Percentiles rank a stretch among this genome's conserved stretches.
Conservation (phyloP, 225 moss, liverwort and hornwort genomes). For the Bryoerythrophyllum caledonicum region DNA sequence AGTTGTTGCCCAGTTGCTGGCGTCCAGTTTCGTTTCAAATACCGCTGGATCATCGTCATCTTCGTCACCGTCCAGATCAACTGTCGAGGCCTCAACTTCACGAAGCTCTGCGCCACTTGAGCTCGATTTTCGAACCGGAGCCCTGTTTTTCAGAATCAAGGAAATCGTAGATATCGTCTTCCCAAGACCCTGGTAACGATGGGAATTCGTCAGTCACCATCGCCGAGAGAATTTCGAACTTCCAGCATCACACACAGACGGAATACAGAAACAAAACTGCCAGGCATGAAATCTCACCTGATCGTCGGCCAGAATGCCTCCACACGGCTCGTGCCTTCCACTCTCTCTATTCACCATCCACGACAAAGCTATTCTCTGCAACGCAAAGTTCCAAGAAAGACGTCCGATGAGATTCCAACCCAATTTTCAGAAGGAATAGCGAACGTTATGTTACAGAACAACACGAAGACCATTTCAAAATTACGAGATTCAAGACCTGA, state of each 20-base stretch:
- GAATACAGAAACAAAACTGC: slow-evolving; percentile 2
- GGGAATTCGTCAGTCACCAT: slow-evolving; percentile 17
- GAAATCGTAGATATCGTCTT: slow-evolving; percentile 98
- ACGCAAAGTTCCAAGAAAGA: slow-evolving; percentile 15
- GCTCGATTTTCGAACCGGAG: slow-evolving; percentile 62
- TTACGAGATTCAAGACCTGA: slow-evolving; percentile 52
- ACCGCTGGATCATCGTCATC: slow-evolving; percentile 52
- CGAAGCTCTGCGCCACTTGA: slow-evolving; percentile 27
- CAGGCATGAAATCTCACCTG: slow-evolving; percentile 55
- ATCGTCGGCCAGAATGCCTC: slow-evolving; percentile 97
- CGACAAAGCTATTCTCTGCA: slow-evolving; percentile 80
- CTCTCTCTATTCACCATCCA: slow-evolving; percentile 96
- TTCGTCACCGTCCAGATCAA: slow-evolving; percentile 86
- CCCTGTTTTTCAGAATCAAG: slow-evolving; percentile 84
- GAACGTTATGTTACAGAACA: background rate
- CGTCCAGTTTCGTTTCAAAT: slow-evolving; percentile 16
- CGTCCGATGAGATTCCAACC: slow-evolving; percentile 16
- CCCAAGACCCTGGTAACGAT: slow-evolving; percentile 81
- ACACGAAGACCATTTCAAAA: background rate
- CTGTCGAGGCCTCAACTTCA: slow-evolving; percentile 49
- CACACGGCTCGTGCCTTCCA: slow-evolving; percentile 59
- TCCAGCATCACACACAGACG: slow-evolving; percentile 3
- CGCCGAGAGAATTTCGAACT: background rate
- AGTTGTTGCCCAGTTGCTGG: slow-evolving; percentile 18
- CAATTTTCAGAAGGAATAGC: slow-evolving; percentile 9